Conservation (phyloP, 31 red algal species). For the Endocladia muricata region DNA sequence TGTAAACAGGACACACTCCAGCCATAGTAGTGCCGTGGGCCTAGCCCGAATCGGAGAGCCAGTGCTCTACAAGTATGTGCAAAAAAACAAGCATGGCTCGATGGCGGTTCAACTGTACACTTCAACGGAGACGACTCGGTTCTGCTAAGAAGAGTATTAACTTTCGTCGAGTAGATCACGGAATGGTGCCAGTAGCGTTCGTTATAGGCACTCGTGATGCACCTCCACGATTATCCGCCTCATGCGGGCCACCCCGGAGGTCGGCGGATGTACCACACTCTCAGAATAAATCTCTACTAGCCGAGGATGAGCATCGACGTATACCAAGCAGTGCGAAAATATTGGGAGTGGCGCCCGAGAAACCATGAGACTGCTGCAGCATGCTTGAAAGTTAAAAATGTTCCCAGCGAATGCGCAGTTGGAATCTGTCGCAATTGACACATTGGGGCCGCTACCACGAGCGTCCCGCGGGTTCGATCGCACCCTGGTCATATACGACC, state of each 20-base stretch:
- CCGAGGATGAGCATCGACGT: constrained; percentile 24
- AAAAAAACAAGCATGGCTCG: background rate
- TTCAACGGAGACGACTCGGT: background rate
- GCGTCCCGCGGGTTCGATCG: background rate
- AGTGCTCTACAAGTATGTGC: no score
- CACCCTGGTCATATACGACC: constrained; percentile 25
- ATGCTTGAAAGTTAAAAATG: background rate
- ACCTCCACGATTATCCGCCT: background rate
- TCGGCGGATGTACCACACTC: constrained; percentile 18
- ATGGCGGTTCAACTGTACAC: background rate
- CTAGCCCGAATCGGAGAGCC: no score
- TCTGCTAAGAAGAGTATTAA: background rate
- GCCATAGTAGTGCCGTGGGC: no score
- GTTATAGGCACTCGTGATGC: background rate
- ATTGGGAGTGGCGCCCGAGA: background rate
- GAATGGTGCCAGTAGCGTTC: background rate
- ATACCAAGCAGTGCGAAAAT: background rate
- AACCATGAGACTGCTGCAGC: background rate
- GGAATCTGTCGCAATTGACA: constrained; percentile 20
- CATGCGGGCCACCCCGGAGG: constrained; percentile 13
- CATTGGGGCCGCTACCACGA: constrained; percentile 16
- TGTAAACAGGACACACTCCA: no score
- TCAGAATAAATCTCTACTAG: constrained; percentile 14
- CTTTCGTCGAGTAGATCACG: background rate
- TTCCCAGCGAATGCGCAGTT: constrained; percentile 12